Evolutionary conservation across 2,329 filamentous ascomycete genomes (phyloP).

Genomic region (Aspergillus piperis): DNA sequence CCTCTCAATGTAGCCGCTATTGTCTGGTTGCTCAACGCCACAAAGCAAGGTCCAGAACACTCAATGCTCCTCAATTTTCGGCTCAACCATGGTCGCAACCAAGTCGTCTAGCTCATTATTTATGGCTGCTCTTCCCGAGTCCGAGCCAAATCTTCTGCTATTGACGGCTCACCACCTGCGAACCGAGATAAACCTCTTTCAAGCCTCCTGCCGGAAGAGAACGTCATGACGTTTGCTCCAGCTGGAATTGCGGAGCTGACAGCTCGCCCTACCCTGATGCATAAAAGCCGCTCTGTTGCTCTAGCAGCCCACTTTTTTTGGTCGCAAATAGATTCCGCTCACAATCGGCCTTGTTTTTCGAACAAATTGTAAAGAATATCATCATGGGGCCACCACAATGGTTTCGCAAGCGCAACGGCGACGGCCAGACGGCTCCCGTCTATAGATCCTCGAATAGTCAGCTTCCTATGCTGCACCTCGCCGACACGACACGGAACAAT

Average conservation of each 20-base stretch:
- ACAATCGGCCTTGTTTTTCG: background rate
- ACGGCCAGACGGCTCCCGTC: background rate
- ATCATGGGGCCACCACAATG: background rate
- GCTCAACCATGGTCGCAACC: background rate
- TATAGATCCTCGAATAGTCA: constrained; percentile 11
- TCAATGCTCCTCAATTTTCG: background rate
- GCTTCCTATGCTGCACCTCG: constrained; percentile 39
- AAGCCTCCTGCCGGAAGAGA: background rate
- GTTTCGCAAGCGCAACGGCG: background rate
- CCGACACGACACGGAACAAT: constrained; percentile 45
- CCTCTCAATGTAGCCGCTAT: too few species aligned
- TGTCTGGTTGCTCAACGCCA: background rate
- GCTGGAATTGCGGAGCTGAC: background rate
- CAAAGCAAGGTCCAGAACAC: background rate
- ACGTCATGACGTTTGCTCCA: background rate
- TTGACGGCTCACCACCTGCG: background rate
- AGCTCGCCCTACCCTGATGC: background rate
- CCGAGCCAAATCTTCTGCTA: background rate
- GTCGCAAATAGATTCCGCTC: background rate
- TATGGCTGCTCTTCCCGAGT: background rate
- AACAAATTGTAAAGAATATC: background rate
- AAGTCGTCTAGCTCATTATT: background rate
- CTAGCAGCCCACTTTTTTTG: background rate
- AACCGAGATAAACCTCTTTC: background rate
- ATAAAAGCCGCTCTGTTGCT: background rate